Conservation (phyloP, 2,329 filamentous ascomycete species). For the Diaporthe amygdali region DNA sequence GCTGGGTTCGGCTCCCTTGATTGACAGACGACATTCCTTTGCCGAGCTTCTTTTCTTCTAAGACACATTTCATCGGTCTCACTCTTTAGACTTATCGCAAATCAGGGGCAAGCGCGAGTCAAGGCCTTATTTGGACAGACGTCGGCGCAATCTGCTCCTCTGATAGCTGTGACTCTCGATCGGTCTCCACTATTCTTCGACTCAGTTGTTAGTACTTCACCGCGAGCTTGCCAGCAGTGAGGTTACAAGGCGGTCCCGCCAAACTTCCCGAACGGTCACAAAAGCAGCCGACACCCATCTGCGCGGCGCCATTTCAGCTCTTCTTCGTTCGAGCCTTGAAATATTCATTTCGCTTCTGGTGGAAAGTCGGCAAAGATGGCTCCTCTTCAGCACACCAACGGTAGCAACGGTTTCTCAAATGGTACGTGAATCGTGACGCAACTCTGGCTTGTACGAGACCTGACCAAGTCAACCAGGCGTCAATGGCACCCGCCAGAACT, state of each 20-base stretch:
- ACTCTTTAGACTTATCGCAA: slow-evolving; percentile 9
- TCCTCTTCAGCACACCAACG: neutral
- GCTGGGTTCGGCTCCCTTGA: slow-evolving; percentile 10
- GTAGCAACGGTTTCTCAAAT: slow-evolving; percentile 7
- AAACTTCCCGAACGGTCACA: neutral
- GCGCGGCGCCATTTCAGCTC: neutral
- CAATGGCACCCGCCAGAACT: slow-evolving; percentile 41
- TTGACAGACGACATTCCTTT: slow-evolving; percentile 11
- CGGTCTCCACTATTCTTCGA: slow-evolving; percentile 16
- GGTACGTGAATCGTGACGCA: slow-evolving; percentile 11
- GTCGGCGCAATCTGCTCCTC: neutral
- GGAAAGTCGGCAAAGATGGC: slow-evolving; percentile 16
- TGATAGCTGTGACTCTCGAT: neutral
- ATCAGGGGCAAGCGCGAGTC: slow-evolving; percentile 13
- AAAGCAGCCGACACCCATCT: neutral
- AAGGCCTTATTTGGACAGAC: slow-evolving; percentile 7
- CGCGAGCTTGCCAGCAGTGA: slow-evolving; percentile 6
- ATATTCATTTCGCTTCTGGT: neutral
- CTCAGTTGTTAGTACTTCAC: slow-evolving; percentile 20
- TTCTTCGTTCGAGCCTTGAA: neutral
- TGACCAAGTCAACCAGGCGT: slow-evolving; percentile 24
- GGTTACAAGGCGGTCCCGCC: neutral
- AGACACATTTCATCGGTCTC: slow-evolving; percentile 7
- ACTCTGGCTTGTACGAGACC: neutral
- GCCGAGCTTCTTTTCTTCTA: neutral